phyloP scores from a whole-genome alignment of 371 early-diverging fungal species.

The Mortierella sp. region DNA sequence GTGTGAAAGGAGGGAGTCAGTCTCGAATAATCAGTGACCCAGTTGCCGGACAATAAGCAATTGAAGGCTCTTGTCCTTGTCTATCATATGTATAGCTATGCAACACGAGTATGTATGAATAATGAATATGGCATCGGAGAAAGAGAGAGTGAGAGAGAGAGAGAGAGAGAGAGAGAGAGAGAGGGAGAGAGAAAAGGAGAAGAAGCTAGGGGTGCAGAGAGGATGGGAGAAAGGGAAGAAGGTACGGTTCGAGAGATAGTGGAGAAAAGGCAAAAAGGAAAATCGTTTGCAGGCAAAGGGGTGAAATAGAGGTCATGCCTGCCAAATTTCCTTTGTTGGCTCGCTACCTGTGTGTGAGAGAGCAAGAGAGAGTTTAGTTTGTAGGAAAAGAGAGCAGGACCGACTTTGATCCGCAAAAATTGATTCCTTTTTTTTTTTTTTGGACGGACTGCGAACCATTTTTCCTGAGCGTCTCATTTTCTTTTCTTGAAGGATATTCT shows the following conservation, averaged over 20 bases:
- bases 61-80: not conserved
- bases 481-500: not conserved
- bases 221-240: not conserved
- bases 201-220: not conserved
- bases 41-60: not conserved
- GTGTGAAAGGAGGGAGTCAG: not conserved
- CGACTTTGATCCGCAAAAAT: not conserved
- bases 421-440: too few relatives aligned
- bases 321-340: slow-evolving; percentile 2
- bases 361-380: too few relatives aligned
- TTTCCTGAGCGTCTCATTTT: too few relatives aligned
- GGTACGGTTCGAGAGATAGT: not conserved
- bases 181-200: not conserved
- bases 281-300: not conserved
- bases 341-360: too few relatives aligned
- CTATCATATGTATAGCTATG: not conserved
- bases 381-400: not conserved
- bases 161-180: not conserved
- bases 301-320: not conserved
- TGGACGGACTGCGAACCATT: too few relatives aligned
- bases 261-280: not conserved
- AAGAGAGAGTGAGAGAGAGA: too few relatives aligned
- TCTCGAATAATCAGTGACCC: not conserved
- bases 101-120: not conserved
- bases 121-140: not conserved